Percentiles rank a stretch among this genome's conserved stretches.
Evolutionary conservation across 352 stramenopile genomes (phyloP).

Genomic region (Phytophthora fragariaefolia): DNA sequence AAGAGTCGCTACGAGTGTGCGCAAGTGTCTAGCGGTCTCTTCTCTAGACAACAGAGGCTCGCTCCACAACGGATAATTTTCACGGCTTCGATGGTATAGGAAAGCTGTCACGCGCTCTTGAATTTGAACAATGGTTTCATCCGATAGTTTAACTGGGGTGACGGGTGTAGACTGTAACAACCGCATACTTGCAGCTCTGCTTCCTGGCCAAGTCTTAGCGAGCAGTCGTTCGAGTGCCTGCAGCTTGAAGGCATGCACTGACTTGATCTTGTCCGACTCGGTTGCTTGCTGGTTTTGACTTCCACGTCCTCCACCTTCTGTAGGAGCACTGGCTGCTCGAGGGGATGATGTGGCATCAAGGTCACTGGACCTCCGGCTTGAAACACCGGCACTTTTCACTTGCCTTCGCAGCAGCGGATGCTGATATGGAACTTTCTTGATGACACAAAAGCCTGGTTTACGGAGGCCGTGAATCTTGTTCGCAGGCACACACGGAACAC

Average conservation of each 20-base stretch:
- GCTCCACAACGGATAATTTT: slow-evolving; percentile 70
- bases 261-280: slow-evolving; percentile 40
- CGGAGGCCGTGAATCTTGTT: background rate
- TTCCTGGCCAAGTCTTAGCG: slow-evolving; percentile 30
- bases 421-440: slow-evolving; percentile 12
- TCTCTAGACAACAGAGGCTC: slow-evolving; percentile 52
- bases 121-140: slow-evolving; percentile 45
- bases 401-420: slow-evolving; percentile 7
- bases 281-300: slow-evolving; percentile 16
- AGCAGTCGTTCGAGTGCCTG: slow-evolving; percentile 60
- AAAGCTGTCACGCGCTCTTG: slow-evolving; percentile 62
- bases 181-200: slow-evolving; percentile 10
- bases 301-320: slow-evolving; percentile 5
- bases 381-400: slow-evolving; percentile 22
- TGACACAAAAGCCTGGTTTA: slow-evolving; percentile 1
- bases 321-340: slow-evolving; percentile 23
- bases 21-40: slow-evolving; percentile 57
- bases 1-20: slow-evolving; percentile 39
- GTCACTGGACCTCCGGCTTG: background rate
- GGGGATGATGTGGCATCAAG: background rate
- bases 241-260: slow-evolving; percentile 65
- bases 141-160: slow-evolving; percentile 28
- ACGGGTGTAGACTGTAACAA: slow-evolving; percentile 15
- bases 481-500: background rate
- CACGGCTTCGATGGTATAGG: slow-evolving; percentile 60